Percentiles rank a stretch among this genome's conserved stretches.
Conservation (phyloP, 331 rosid species). For the Cucumis variabilis region DNA sequence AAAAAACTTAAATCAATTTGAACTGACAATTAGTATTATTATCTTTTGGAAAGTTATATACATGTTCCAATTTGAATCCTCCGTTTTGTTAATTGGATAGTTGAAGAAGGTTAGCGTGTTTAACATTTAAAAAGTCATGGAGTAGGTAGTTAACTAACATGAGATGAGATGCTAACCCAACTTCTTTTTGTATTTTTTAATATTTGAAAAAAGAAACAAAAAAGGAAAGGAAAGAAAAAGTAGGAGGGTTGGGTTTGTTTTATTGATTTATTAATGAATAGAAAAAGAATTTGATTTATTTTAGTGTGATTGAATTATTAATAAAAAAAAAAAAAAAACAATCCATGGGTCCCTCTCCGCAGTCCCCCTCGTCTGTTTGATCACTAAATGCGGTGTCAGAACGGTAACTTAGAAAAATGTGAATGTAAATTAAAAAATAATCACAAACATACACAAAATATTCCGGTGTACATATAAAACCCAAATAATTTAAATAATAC, state of each 20-base stretch:
- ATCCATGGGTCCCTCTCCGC: neutral
- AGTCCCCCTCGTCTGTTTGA: slow-evolving; percentile 7
- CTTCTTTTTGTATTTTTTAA: no score
- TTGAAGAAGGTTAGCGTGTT: no score
- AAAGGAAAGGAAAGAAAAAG: no score
- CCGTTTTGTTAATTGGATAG: no score
- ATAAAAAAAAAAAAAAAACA: neutral
- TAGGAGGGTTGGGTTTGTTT: neutral
- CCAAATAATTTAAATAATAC: neutral
- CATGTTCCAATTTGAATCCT: no score
- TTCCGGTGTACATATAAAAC: neutral
- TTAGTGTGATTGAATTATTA: neutral
- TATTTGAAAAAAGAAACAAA: no score
- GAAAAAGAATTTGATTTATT: neutral
- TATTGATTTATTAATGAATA: neutral
- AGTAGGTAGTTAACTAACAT: no score
- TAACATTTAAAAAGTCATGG: no score
- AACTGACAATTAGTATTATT: no score
- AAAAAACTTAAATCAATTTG: no score
- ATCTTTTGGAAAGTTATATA: no score
- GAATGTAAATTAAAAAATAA: neutral
- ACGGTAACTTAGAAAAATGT: neutral
- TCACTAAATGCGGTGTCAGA: slow-evolving; percentile 28
- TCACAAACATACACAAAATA: neutral
- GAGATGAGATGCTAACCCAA: no score